A percentile compares a stretch with the other conserved stretches of the same genome.
phyloP scores from a whole-genome alignment of 2,329 filamentous ascomycete genomes.

The Colletotrichum coccodes region DNA sequence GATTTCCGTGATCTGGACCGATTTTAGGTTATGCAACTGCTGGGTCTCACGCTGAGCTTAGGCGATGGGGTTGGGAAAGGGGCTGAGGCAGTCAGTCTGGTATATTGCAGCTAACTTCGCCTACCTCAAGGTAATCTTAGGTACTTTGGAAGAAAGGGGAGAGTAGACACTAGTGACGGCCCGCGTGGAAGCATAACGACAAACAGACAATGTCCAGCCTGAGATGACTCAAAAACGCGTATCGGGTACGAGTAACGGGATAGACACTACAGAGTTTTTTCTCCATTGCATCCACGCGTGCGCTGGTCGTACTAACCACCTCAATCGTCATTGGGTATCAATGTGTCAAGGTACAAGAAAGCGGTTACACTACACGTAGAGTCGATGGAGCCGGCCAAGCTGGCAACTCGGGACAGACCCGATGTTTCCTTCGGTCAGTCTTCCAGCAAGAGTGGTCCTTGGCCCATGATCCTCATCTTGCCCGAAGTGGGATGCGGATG shows the following conservation, averaged over 20 bases:
- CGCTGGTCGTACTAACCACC: not conserved
- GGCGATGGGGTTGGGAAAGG: not conserved
- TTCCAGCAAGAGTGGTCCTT: conserved; percentile 9
- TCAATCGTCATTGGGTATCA: conserved; percentile 1
- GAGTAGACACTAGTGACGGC: not conserved
- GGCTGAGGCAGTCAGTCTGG: not conserved
- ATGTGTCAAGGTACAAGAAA: conserved; percentile 6
- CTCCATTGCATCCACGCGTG: not conserved
- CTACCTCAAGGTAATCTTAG: conserved; percentile 20
- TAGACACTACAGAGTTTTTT: too few relatives aligned
- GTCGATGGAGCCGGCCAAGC: not conserved
- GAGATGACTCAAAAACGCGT: conserved; percentile 19
- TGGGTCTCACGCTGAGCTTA: not conserved
- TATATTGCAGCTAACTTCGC: conserved; percentile 22
- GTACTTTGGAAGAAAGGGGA: not conserved
- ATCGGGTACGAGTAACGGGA: not conserved
- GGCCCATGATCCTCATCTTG: conserved; percentile 12
- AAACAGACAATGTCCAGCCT: not conserved
- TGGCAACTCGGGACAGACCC: conserved; percentile 2
- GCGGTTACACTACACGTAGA: not conserved
- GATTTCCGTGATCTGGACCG: not conserved
- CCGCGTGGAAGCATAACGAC: conserved; percentile 1
- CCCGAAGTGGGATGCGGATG: conserved; percentile 19
- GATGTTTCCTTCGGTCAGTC: conserved; percentile 18
- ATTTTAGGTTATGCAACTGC: not conserved